Evolutionary conservation across 1,284 basidiomycete species (phyloP).

Genomic region (Rhodotorula sp.): DNA sequence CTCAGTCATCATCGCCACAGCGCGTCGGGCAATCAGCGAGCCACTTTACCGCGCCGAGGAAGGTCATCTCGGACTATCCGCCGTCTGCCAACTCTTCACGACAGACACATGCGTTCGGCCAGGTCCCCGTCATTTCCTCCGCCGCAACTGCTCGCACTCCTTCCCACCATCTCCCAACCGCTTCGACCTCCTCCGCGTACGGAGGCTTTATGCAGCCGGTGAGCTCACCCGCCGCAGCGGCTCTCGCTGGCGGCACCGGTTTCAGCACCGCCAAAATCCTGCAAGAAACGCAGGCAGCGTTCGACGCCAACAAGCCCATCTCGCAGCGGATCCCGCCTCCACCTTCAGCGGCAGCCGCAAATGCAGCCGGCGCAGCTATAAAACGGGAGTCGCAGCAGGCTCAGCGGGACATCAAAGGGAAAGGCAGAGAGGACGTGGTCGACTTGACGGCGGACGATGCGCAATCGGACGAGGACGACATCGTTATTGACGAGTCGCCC

Average conservation of each 20-base stretch:
- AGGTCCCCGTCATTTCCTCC: conserved; percentile 33
- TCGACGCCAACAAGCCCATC: background rate
- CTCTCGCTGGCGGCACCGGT: background rate
- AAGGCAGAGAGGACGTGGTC: conserved; percentile 4
- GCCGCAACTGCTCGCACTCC: background rate
- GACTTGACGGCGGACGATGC: conserved; percentile 28
- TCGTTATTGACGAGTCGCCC: conserved; percentile 32
- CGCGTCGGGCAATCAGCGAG: background rate
- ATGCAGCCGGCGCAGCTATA: background rate
- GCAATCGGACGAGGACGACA: conserved; percentile 28
- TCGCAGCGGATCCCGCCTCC: background rate
- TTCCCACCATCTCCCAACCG: background rate
- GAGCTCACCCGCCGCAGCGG: background rate
- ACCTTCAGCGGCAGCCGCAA: background rate
- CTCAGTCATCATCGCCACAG: background rate
- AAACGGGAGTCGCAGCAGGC: no score
- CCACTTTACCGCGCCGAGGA: background rate
- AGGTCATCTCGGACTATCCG: background rate
- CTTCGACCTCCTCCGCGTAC: background rate
- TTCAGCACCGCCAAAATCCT: background rate
- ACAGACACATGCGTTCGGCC: background rate
- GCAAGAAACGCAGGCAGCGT: background rate
- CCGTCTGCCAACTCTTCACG: background rate
- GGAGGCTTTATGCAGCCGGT: background rate
- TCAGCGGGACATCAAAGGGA: conserved; percentile 3